These are phyloP conservation scores for Entomortierella parvispora DNA, from an alignment of 192 early-diverging fungal species.

Conservation along the genomic window DNA sequence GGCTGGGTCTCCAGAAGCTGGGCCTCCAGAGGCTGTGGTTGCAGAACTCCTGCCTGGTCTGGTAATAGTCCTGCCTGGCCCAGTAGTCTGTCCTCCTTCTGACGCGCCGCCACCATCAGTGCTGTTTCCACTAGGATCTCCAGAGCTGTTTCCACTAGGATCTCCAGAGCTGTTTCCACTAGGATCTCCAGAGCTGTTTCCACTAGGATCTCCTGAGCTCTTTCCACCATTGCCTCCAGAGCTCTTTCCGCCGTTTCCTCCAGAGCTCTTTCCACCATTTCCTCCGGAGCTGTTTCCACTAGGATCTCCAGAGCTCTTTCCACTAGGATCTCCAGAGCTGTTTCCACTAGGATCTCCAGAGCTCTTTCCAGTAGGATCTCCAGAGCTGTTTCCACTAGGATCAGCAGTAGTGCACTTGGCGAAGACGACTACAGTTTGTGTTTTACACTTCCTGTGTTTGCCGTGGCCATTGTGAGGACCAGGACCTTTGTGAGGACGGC, in stretches of 20 bases:
- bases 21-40: background rate
- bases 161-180: background rate
- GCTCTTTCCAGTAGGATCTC: too few species aligned
- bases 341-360: too few species aligned
- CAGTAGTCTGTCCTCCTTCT: background rate
- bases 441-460: slow-evolving; percentile 26
- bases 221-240: background rate
- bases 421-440: slow-evolving; percentile 23
- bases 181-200: background rate
- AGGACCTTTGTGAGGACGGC: too few species aligned
- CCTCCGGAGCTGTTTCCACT: background rate
- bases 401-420: slow-evolving; percentile 1
- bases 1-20: background rate
- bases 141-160: background rate
- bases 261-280: background rate
- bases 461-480: background rate
- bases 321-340: too few species aligned
- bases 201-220: background rate
- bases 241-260: background rate
- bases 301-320: background rate
- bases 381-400: background rate
- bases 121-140: background rate
- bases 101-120: background rate
- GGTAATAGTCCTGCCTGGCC: background rate
- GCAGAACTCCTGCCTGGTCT: background rate